A percentile compares a stretch with the other conserved stretches of the same genome.
Conservation (phyloP, 805 yeast species). For the Clavispora carvajalis region DNA sequence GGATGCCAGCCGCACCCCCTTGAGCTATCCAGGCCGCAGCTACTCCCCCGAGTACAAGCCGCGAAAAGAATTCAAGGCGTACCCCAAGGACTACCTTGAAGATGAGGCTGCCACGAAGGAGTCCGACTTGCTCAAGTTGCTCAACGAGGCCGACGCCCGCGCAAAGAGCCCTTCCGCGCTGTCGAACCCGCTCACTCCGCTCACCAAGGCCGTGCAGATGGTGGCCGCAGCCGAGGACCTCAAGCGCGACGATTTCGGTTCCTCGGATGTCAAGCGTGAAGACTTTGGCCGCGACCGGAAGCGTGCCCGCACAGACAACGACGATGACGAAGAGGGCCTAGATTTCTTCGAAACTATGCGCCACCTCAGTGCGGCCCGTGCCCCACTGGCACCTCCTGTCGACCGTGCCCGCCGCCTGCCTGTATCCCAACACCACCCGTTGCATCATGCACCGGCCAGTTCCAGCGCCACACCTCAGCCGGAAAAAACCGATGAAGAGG, state of each 20-base stretch:
- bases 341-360: slow-evolving; percentile 73
- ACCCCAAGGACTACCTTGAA: neutral
- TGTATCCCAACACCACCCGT: slow-evolving; percentile 52
- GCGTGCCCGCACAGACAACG: slow-evolving; percentile 3
- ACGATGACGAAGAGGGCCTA: slow-evolving; percentile 53
- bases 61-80: neutral
- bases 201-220: slow-evolving; percentile 37
- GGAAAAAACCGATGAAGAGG: slow-evolving; percentile 21
- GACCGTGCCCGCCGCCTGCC: slow-evolving; percentile 21
- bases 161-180: slow-evolving; percentile 3
- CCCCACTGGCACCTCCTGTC: neutral
- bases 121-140: slow-evolving; percentile 39
- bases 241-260: slow-evolving; percentile 5
- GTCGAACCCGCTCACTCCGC: slow-evolving; percentile 26
- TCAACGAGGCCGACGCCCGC: slow-evolving; percentile 28
- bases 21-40: too few relatives aligned
- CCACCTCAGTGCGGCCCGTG: slow-evolving; percentile 37
- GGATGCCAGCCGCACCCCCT: too few relatives aligned
- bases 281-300: slow-evolving; percentile 3
- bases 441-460: slow-evolving; percentile 24
- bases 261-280: slow-evolving; percentile 9
- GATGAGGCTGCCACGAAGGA: slow-evolving; percentile 21
- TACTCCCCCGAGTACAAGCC: slow-evolving; percentile 20
- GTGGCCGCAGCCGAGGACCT: slow-evolving; percentile 26
- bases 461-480: slow-evolving; percentile 16